A percentile compares a stretch with the other conserved stretches of the same genome.
Conservation (phyloP, 495 filamentous ascomycete genomes). For the Parachaetomium inaequale region DNA sequence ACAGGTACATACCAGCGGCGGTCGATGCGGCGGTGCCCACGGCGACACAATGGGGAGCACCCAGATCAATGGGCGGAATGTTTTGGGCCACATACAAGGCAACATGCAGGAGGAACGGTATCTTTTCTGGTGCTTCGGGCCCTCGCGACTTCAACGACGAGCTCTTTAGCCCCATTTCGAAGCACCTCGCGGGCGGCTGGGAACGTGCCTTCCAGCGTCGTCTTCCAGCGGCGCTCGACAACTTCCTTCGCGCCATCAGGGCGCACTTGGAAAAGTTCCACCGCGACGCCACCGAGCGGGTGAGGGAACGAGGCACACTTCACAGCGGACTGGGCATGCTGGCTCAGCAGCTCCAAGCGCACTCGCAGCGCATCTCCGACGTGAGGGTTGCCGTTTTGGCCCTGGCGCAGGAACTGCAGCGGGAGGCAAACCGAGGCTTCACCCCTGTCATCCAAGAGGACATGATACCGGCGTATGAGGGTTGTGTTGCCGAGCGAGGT, state of each 20-base stretch:
- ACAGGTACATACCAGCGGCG: conserved; percentile 35
- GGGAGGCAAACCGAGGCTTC: conserved; percentile 56
- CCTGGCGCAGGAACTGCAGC: conserved; percentile 45
- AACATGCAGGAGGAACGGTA: conserved; percentile 47
- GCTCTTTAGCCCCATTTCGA: conserved; percentile 52
- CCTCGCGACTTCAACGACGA: conserved; percentile 49
- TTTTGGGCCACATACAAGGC: conserved; percentile 61
- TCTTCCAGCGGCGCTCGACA: conserved; percentile 25
- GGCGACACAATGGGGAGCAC: conserved; percentile 49
- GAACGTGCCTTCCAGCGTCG: conserved; percentile 50
- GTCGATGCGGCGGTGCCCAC: conserved; percentile 37
- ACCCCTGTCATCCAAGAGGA: conserved; percentile 46
- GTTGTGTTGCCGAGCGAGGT: conserved; percentile 47
- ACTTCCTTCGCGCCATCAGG: conserved; percentile 13
- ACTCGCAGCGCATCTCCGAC: conserved; percentile 32
- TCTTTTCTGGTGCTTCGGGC: conserved; percentile 35
- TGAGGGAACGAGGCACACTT: conserved; percentile 21
- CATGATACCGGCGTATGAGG: conserved; percentile 50
- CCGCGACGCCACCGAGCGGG: conserved; percentile 32
- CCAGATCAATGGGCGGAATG: conserved; percentile 46
- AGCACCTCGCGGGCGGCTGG: conserved; percentile 52
- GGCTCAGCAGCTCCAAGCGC: conserved; percentile 41
- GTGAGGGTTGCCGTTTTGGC: conserved; percentile 31
- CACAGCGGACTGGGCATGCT: conserved; percentile 29
- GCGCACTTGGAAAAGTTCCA: conserved; percentile 37